Conservation (phyloP, 768 basidiomycete genomes). For the Hygrocybe punicea region DNA sequence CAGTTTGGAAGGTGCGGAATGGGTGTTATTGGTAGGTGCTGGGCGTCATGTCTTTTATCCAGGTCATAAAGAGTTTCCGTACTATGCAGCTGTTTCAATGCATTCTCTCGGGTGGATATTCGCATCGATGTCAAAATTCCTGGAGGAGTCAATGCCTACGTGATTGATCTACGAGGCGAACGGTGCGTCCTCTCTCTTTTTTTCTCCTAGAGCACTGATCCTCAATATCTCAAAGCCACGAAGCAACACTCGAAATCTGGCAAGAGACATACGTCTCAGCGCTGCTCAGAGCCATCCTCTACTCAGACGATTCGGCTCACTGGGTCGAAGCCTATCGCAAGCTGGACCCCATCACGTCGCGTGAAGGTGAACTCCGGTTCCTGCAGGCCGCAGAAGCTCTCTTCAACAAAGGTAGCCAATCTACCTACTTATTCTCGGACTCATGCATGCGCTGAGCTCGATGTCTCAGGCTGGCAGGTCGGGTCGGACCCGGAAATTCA, state of each 20-base stretch:
- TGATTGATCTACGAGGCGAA: slow-evolving; percentile 91
- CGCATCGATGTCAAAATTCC: slow-evolving; percentile 98
- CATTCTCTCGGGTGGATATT: slow-evolving; percentile 94
- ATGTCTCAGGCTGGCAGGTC: slow-evolving; percentile 86
- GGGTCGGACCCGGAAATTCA: slow-evolving; percentile 99
- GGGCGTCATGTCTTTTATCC: not conserved
- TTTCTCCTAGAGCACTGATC: not conserved
- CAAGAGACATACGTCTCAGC: slow-evolving; percentile 97
- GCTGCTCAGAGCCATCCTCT: slow-evolving; percentile 83
- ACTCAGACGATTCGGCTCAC: slow-evolving; percentile 93
- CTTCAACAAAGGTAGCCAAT: slow-evolving; percentile 71
- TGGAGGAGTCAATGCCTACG: slow-evolving; percentile 92
- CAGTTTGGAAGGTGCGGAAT: slow-evolving; percentile 85
- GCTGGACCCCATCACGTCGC: slow-evolving; percentile 87
- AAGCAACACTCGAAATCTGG: slow-evolving; percentile 91
- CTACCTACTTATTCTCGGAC: not conserved
- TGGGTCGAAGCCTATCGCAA: slow-evolving; percentile 91
- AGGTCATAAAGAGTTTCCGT: not conserved
- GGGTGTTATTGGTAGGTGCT: slow-evolving; percentile 83
- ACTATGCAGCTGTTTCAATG: slow-evolving; percentile 82
- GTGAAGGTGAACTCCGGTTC: slow-evolving; percentile 86
- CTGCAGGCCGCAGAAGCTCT: slow-evolving; percentile 85
- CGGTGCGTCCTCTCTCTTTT: slow-evolving; percentile 50
- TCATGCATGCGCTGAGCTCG: not conserved
- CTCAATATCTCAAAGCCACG: slow-evolving; percentile 52